Evolutionary conservation across 2,329 filamentous ascomycete genomes (phyloP).

Genomic region (Gliomastix tumulicola): DNA sequence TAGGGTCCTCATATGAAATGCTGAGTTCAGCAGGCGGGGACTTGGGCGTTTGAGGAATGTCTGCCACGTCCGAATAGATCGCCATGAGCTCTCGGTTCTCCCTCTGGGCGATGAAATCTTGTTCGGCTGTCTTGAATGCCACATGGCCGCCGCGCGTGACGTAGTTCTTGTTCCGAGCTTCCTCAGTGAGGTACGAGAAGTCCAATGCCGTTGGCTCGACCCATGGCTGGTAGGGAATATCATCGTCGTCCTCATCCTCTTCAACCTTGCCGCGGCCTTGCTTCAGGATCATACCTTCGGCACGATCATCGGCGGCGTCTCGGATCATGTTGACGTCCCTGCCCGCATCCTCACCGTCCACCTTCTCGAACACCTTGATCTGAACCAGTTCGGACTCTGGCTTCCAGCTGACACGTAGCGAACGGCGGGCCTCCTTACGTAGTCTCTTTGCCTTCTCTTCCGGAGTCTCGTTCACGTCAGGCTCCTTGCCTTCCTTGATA

Average conservation of each 20-base stretch:
- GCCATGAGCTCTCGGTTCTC: slow-evolving; percentile 55
- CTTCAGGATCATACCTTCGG: slow-evolving; percentile 64
- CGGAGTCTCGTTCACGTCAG: slow-evolving; percentile 54
- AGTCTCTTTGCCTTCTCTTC: slow-evolving; percentile 62
- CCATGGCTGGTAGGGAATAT: slow-evolving; percentile 46
- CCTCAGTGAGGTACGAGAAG: slow-evolving; percentile 37
- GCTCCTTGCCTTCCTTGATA: slow-evolving; percentile 40
- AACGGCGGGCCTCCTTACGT: slow-evolving; percentile 64
- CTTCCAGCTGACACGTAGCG: slow-evolving; percentile 66
- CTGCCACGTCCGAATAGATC: slow-evolving; percentile 45
- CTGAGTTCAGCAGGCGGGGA: slow-evolving; percentile 39
- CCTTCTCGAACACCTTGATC: slow-evolving; percentile 64
- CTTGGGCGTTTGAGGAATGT: slow-evolving; percentile 50
- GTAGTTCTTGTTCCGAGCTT: slow-evolving; percentile 39
- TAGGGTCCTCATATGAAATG: slow-evolving; percentile 12
- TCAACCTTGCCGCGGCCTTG: slow-evolving; percentile 38
- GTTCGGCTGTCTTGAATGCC: slow-evolving; percentile 46
- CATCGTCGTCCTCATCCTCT: slow-evolving; percentile 50
- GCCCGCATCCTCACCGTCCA: slow-evolving; percentile 63
- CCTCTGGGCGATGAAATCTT: slow-evolving; percentile 46
- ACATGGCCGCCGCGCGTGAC: slow-evolving; percentile 46
- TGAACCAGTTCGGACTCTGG: slow-evolving; percentile 59
- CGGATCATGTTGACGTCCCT: slow-evolving; percentile 61
- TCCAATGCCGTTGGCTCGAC: slow-evolving; percentile 37
- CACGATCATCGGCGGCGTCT: slow-evolving; percentile 66